Evolutionary conservation across 73 alveolate genomes (phyloP).

Genomic region (Loxodes magnus): DNA sequence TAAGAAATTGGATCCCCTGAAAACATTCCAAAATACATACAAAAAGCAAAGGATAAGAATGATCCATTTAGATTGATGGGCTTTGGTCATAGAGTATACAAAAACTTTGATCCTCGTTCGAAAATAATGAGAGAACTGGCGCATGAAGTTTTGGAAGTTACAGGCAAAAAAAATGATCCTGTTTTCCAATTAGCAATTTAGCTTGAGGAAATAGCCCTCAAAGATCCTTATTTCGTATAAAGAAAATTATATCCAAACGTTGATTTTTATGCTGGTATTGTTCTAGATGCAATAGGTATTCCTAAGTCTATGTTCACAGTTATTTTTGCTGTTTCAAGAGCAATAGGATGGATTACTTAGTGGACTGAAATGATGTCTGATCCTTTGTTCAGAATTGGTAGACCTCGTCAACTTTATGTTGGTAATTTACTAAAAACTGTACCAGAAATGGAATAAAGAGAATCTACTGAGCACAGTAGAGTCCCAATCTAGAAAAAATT

Average conservation of each 20-base stretch:
- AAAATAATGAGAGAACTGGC: constrained; percentile 33
- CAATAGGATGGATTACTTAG: constrained; percentile 85
- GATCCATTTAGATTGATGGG: constrained; percentile 87
- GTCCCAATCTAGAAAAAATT: too few species aligned
- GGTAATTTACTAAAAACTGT: too few species aligned
- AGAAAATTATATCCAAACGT: constrained; percentile 93
- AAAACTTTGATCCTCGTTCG: constrained; percentile 68
- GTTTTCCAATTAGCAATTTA: constrained; percentile 15
- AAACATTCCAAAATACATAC: constrained; percentile 42
- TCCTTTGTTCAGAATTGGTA: constrained; percentile 73
- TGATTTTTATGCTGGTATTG: constrained; percentile 67
- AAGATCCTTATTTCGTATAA: constrained; percentile 71
- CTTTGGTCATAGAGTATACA: constrained; percentile 95
- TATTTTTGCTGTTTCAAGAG: constrained; percentile 74
- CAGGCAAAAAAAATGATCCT: constrained; percentile 19
- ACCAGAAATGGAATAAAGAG: too few species aligned
- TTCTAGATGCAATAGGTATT: constrained; percentile 81
- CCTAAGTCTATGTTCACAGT: constrained; percentile 86
- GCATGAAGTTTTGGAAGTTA: constrained; percentile 18
- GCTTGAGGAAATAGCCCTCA: constrained; percentile 66
- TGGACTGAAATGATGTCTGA: constrained; percentile 77
- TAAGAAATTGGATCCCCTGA: constrained; percentile 49
- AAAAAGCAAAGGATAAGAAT: constrained; percentile 58
- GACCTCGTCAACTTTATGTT: constrained; percentile 74
- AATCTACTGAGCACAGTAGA: too few species aligned